phyloP scores from a whole-genome alignment of 768 basidiomycete species.

The Xerocomus spinulosus region DNA sequence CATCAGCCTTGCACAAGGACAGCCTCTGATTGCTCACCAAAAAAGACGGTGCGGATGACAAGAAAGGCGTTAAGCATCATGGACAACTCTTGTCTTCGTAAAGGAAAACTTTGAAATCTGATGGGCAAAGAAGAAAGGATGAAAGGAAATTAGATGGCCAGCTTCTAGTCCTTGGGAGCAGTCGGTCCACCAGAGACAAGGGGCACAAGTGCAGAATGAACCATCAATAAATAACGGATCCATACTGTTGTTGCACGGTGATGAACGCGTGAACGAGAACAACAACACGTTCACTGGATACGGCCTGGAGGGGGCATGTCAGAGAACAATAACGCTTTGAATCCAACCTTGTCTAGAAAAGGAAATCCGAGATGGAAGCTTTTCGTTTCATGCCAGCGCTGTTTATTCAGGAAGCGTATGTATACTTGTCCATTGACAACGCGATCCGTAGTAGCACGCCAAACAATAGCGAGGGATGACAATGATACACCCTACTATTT shows the following conservation, averaged over 20 bases:
- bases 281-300: slow-evolving; percentile 14
- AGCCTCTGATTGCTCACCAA: slow-evolving; percentile 40
- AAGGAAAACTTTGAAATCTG: too few species aligned
- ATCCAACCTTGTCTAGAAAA: slow-evolving; percentile 23
- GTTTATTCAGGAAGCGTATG: not conserved
- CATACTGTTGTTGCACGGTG: slow-evolving; percentile 5
- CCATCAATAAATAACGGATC: slow-evolving; percentile 12
- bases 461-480: not conserved
- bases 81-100: not conserved
- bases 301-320: not conserved
- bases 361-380: slow-evolving; percentile 11
- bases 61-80: slow-evolving; percentile 51
- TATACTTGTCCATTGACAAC: not conserved
- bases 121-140: too few species aligned
- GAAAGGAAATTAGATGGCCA: slow-evolving; percentile 7
- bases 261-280: slow-evolving; percentile 8
- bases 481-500: not conserved
- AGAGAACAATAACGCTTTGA: slow-evolving; percentile 13
- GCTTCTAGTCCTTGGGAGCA: slow-evolving; percentile 6
- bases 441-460: not conserved
- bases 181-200: slow-evolving; percentile 23
- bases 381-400: not conserved
- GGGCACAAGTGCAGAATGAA: not conserved
- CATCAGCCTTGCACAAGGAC: slow-evolving; percentile 1
- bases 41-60: slow-evolving; percentile 50